Base-by-base conservation (phyloP, 805 yeast species). In the Candida maris region DNA sequence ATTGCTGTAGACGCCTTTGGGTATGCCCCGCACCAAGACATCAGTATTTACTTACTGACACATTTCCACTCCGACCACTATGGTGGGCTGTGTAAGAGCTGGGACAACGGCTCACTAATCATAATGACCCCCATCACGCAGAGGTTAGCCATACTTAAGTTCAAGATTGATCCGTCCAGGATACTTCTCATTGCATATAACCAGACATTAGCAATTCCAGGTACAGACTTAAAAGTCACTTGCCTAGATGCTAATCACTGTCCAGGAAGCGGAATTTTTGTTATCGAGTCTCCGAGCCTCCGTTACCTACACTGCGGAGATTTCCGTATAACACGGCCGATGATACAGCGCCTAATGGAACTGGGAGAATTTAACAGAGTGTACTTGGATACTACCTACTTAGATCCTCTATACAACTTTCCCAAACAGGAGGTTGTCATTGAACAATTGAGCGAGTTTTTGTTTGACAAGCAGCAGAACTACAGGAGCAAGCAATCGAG, bases 41-140 rank as follows among this genome's bases (percentile, higher is more conserved):
- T 82, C 5, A 42, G 58, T 2, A 66, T 68, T 28, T 84, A 83
- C 57, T 75, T 82, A 44, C 60, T 85, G 18, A 73, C 87, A 0
- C 98, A 93, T 63, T 91, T 85, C 64, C 98, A 93, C 58, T 68
- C 95, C 0, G 98, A 93, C 56, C 98, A 93, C 56, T 93, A 93
- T 54, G 87, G 86, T 4, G 97, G 98, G 0, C 61, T 93, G 12
- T 62, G 79, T 3, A 84, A 83, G 49, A 67, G 70, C 16, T 93
- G 97, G 97, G 60, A 70, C 30, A 71, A 74, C 35, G 89, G 87
- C 0, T 27, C 43, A 1, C 64, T 65, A 5, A 77, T 93, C 3
- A 86, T 79, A 48, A 81, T 94, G 43, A 79, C 96, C 0, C 64
- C 67, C 8, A 73, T 81, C 3, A 89, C 97, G 0, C 77, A 75